phyloP scores from a whole-genome alignment of 2,329 filamentous ascomycete species.

The Apiospora pterosperma region DNA sequence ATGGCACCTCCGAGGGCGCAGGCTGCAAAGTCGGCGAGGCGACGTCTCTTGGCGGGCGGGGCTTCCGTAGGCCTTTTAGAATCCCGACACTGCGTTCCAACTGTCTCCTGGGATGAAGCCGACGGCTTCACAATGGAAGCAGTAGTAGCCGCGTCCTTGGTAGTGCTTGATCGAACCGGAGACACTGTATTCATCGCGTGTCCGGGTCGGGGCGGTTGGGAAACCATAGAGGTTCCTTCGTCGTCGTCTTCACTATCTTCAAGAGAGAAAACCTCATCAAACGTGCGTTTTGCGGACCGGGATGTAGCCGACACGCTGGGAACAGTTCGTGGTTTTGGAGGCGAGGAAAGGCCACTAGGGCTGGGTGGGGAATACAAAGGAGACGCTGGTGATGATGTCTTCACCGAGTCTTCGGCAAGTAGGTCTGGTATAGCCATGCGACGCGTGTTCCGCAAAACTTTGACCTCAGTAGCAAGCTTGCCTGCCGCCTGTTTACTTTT shows the following conservation, averaged over 20 bases:
- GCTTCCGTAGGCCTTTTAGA: constrained; percentile 4
- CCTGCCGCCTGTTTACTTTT: constrained; percentile 22
- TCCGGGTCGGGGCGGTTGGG: background rate
- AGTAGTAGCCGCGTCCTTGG: background rate
- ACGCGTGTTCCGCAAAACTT: constrained; percentile 5
- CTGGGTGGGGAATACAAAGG: background rate
- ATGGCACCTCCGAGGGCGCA: constrained; percentile 20
- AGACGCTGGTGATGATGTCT: background rate
- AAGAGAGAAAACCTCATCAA: constrained; percentile 20
- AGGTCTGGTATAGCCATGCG: constrained; percentile 25
- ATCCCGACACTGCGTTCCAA: background rate
- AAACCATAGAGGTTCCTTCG: background rate
- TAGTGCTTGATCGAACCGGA: background rate
- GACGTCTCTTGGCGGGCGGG: constrained; percentile 26
- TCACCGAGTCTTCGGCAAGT: constrained; percentile 21
- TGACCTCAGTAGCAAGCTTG: background rate
- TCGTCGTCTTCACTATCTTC: background rate
- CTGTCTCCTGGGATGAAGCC: background rate
- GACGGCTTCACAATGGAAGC: background rate
- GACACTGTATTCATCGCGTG: background rate
- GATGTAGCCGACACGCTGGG: background rate
- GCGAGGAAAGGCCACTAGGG: background rate
- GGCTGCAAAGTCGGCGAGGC: constrained; percentile 25
- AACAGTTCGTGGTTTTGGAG: constrained; percentile 18
- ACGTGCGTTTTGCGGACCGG: background rate